These are phyloP conservation scores for Sporothrix dimorphospora DNA, from an alignment of 2,329 filamentous ascomycete species.

Conservation along the genomic window DNA sequence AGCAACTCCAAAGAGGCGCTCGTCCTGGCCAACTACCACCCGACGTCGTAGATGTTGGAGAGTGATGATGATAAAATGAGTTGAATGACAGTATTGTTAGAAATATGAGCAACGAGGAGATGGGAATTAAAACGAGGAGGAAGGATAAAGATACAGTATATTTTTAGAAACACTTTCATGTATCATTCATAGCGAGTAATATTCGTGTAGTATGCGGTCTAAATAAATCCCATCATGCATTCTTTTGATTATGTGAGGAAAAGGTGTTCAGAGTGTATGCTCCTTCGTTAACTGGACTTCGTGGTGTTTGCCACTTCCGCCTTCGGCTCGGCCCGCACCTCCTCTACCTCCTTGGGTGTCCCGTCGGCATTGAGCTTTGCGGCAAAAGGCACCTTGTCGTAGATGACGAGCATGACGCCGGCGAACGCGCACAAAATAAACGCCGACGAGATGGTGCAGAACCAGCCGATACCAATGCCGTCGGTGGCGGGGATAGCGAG, in stretches of 20 bases:
- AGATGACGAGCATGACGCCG: conserved; percentile 26
- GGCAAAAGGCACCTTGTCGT: conserved; percentile 24
- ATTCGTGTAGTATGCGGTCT: not conserved
- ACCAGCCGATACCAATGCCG: conserved; percentile 77
- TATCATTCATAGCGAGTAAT: not conserved
- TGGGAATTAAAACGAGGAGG: too few relatives aligned
- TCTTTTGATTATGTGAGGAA: too few relatives aligned
- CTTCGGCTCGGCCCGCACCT: not conserved
- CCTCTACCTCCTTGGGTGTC: not conserved
- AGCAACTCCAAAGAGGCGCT: conserved; percentile 39
- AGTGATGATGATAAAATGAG: too few relatives aligned
- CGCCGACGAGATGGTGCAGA: conserved; percentile 41
- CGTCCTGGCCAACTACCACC: conserved; percentile 38
- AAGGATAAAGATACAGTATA: too few relatives aligned
- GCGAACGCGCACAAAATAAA: conserved; percentile 13
- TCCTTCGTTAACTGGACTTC: not conserved
- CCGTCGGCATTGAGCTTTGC: not conserved
- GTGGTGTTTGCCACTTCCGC: not conserved
- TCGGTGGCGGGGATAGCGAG: conserved; percentile 73
- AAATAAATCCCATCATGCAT: too few relatives aligned
- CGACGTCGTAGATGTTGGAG: conserved; percentile 21
- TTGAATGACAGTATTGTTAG: too few relatives aligned
- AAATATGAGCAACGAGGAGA: too few relatives aligned
- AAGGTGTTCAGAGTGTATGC: too few relatives aligned
- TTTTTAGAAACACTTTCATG: too few relatives aligned